Evolutionary conservation across 495 filamentous ascomycete species (phyloP), one percentile per base, ranked within the genome.

Genomic region (Pyrenula aspistea): DNA sequence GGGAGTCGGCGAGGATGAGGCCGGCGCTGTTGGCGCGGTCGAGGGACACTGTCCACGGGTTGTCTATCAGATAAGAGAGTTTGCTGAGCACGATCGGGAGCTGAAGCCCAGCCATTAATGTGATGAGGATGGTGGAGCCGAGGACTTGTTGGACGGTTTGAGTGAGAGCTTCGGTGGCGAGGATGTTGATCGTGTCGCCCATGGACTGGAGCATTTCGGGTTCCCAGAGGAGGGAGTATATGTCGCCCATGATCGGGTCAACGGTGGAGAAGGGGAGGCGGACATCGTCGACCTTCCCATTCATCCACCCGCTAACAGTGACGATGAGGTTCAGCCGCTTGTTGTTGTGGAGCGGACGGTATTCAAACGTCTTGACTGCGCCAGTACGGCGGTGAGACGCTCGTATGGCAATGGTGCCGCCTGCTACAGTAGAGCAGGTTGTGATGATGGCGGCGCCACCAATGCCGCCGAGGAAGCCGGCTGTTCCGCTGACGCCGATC

Each of bases 291-390:
- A 94, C 83, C 66, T 94, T 96, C 56, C 93, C 92, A 49, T 87
- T 96, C 91, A 99, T 95, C 93, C 93, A 99, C 11, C 93, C 93
- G 3, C 92, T 87, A 24, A 99, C 81, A 0, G 94, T 96, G 51
- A 99, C 84, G 61, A 99, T 97, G 23, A 99, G 75, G 63, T 97
- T 97, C 47, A 96, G 86, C 58, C 91, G 79, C 69, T 99, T 97
- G 68, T 96, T 96, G 71, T 99, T 97, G 70, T 97, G 89, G 51
- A 99, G 70, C 24, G 93, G 93, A 48, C 92, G 80, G 64, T 96
- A 99, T 71, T 99, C 93, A 64, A 99, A 99, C 0, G 92, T 97
- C 63, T 83, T 85, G 22, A 99, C 94, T 11, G 91, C 83, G 24
- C 94, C 94, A 1, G 84, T 96, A 49, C 93, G 79, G 60, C 92